These are phyloP conservation scores for Pythium diclinum DNA, from an alignment of 352 stramenopile species.

Conservation along the genomic window DNA sequence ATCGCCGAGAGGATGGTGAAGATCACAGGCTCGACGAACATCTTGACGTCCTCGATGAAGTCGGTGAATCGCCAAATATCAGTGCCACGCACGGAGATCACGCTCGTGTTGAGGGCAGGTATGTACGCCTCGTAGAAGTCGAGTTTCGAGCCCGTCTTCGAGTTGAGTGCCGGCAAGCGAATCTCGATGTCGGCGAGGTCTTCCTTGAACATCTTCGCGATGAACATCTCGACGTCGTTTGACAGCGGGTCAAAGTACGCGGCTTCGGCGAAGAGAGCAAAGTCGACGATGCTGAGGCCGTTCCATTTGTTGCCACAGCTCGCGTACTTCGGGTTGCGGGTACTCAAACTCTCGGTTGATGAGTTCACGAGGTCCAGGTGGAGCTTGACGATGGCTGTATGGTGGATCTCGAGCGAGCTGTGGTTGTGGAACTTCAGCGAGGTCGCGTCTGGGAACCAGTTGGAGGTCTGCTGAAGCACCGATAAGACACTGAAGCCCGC, in stretches of 20 bases:
- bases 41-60: conserved; percentile 91
- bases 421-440: conserved; percentile 61
- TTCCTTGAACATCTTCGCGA: conserved; percentile 61
- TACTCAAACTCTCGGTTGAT: conserved; percentile 28
- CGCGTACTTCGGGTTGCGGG: conserved; percentile 59
- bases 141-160: conserved; percentile 78
- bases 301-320: conserved; percentile 78
- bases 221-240: conserved; percentile 63
- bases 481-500: conserved; percentile 77
- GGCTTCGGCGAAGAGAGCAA: conserved; percentile 81
- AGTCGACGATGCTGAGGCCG: conserved; percentile 73
- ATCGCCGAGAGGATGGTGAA: conserved; percentile 86
- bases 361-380: conserved; percentile 63
- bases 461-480: conserved; percentile 57
- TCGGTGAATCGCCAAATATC: conserved; percentile 89
- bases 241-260: conserved; percentile 88
- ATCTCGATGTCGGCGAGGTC: conserved; percentile 48
- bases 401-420: conserved; percentile 73
- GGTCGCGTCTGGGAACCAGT: conserved; percentile 81
- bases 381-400: conserved; percentile 84
- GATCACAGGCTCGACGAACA: conserved; percentile 89
- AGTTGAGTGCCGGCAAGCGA: conserved; percentile 67
- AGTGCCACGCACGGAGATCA: conserved; percentile 85
- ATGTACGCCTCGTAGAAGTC: conserved; percentile 85
- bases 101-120: conserved; percentile 73